Evolutionary conservation across 306 rosid genomes (phyloP).

Genomic region (Prosopis cineraria): DNA sequence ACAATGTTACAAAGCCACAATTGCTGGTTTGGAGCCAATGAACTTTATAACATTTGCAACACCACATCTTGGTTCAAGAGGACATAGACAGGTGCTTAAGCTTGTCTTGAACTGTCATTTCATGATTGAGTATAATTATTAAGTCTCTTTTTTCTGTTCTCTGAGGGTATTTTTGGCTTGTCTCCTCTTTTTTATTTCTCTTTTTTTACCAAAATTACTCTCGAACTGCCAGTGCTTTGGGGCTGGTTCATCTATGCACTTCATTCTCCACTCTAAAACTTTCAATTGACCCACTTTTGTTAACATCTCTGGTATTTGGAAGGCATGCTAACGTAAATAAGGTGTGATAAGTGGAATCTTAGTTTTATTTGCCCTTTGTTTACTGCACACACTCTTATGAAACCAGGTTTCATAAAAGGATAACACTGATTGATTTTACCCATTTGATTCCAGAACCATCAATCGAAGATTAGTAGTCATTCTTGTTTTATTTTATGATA

Average conservation of each 20-base stretch:
- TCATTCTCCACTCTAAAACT: background rate
- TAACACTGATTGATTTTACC: background rate
- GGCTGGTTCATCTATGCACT: background rate
- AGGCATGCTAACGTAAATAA: slow-evolving; percentile 5
- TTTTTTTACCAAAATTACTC: background rate
- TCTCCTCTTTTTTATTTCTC: background rate
- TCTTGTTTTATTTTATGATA: slow-evolving; percentile 9
- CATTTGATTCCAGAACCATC: slow-evolving; percentile 19
- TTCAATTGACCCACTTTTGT: background rate
- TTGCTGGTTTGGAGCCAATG: slow-evolving; percentile 90
- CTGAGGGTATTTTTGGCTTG: background rate
- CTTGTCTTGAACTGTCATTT: slow-evolving; percentile 1
- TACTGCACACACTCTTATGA: background rate
- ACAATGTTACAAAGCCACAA: slow-evolving; percentile 50
- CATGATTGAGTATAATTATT: background rate
- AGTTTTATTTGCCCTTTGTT: background rate
- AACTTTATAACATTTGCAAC: slow-evolving; percentile 95
- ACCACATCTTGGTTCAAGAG: slow-evolving; percentile 96
- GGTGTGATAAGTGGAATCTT: slow-evolving; percentile 2
- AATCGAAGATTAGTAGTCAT: background rate
- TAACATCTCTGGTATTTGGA: slow-evolving; percentile 21
- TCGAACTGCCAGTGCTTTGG: background rate
- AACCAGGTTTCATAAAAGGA: background rate
- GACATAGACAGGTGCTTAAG: slow-evolving; percentile 73
- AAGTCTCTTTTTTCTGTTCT: background rate